A percentile compares a stretch with the other conserved stretches of the same genome.
Conservation (phyloP, 306 rosid species). For the Gillenia trifoliata region DNA sequence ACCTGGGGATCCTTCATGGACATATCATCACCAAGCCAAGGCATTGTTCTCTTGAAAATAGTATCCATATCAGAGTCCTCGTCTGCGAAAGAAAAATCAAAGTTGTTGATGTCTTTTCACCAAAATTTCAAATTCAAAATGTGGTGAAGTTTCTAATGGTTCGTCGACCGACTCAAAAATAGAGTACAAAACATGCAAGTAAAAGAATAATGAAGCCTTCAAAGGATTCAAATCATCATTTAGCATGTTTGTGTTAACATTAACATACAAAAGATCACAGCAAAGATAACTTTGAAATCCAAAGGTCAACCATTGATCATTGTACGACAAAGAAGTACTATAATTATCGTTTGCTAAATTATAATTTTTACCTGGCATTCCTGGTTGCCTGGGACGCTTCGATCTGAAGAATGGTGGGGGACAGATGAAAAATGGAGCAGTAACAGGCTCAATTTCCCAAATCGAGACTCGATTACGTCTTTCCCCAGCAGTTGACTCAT, state of each 20-base stretch:
- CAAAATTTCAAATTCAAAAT: neutral
- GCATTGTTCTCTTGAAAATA: slow-evolving; percentile 71
- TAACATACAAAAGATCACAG: neutral
- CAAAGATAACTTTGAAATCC: neutral
- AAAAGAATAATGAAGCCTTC: neutral
- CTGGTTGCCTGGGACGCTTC: slow-evolving; percentile 81
- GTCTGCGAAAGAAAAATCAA: slow-evolving; percentile 42
- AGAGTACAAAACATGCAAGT: neutral
- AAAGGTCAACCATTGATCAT: neutral
- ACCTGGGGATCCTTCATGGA: slow-evolving; percentile 79
- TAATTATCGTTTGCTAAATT: neutral
- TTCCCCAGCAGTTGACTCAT: slow-evolving; percentile 95
- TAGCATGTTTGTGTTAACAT: neutral
- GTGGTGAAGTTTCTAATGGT: neutral
- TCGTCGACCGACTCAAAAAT: neutral
- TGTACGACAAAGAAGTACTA: neutral
- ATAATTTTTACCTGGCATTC: slow-evolving; percentile 70
- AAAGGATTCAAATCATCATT: neutral
- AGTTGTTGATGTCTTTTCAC: slow-evolving; percentile 2
- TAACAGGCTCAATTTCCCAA: slow-evolving; percentile 98
- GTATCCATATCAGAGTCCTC: slow-evolving; percentile 72
- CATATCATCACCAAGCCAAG: slow-evolving; percentile 85
- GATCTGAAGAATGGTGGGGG: slow-evolving; percentile 91
- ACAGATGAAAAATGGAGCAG: slow-evolving; percentile 93
- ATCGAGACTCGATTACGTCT: slow-evolving; percentile 79